Evolutionary conservation across 2,329 filamentous ascomycete species (phyloP).

Genomic region (Trichoderma asperellum): DNA sequence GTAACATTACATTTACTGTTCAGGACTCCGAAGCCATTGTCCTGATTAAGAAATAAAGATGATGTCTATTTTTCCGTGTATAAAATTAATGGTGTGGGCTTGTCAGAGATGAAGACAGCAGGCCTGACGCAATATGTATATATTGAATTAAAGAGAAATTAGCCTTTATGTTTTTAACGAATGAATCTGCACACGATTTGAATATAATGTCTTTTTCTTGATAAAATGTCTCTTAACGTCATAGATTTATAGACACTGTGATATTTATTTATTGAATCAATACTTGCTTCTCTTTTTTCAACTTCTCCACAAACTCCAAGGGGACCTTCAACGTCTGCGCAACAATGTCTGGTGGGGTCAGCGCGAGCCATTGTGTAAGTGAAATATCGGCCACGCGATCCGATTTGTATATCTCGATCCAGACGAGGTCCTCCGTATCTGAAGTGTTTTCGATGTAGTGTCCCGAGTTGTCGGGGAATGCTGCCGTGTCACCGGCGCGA

Average conservation of each 20-base stretch:
- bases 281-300: constrained; percentile 68
- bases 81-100: neutral
- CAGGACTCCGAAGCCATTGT: constrained; percentile 33
- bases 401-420: constrained; percentile 71
- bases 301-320: constrained; percentile 55
- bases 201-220: neutral
- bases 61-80: neutral
- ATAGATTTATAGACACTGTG: neutral
- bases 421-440: constrained; percentile 64
- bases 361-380: constrained; percentile 69
- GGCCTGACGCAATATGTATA: neutral
- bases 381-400: constrained; percentile 69
- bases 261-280: constrained; percentile 38
- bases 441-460: constrained; percentile 74
- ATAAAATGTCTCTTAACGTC: fast-evolving
- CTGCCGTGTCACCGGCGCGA: constrained; percentile 66
- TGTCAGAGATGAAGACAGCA: neutral
- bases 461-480: constrained; percentile 68
- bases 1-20: constrained; percentile 30
- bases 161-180: neutral
- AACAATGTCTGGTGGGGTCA: constrained; percentile 67
- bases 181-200: neutral
- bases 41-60: constrained; percentile 19
- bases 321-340: constrained; percentile 63
- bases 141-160: neutral